phyloP scores from a whole-genome alignment of 192 early-diverging fungal species.

The Podila epicladia region DNA sequence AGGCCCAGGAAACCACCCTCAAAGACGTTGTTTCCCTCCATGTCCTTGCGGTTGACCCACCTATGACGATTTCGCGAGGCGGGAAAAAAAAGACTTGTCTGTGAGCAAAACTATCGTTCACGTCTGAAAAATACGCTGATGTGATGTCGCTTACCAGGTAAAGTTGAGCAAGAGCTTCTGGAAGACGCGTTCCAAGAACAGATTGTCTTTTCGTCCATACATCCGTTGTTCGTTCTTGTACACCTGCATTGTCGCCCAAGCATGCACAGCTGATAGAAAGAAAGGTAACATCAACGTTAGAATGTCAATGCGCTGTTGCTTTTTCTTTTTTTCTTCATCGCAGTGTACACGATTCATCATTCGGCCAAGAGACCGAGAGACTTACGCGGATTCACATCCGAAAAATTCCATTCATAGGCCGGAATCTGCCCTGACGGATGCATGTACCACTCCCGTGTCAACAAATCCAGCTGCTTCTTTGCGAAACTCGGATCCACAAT shows the following conservation, averaged over 20 bases:
- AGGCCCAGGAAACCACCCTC: slow-evolving; percentile 64
- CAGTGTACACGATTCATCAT: too few species aligned
- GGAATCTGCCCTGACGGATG: slow-evolving; percentile 48
- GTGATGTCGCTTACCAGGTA: slow-evolving; percentile 20
- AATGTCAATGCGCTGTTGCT: not conserved
- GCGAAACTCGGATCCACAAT: slow-evolving; percentile 40
- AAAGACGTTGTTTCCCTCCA: slow-evolving; percentile 61
- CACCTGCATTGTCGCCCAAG: slow-evolving; percentile 43
- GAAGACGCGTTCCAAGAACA: slow-evolving; percentile 46
- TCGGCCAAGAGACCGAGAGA: too few species aligned
- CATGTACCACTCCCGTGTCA: slow-evolving; percentile 52
- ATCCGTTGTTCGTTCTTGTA: slow-evolving; percentile 37
- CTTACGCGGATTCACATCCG: slow-evolving; percentile 41
- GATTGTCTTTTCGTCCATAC: slow-evolving; percentile 16
- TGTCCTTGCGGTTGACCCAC: slow-evolving; percentile 68
- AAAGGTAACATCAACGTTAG: not conserved
- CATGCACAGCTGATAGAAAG: slow-evolving; percentile 39
- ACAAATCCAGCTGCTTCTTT: slow-evolving; percentile 43
- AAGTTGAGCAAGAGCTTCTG: slow-evolving; percentile 47
- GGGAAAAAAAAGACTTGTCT: not conserved
- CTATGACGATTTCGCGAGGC: not conserved
- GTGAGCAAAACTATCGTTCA: not conserved
- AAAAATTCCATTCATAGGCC: slow-evolving; percentile 52
- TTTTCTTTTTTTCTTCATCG: too few species aligned
- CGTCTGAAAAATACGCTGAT: slow-evolving; percentile 22